phyloP scores from a whole-genome alignment of 2,329 filamentous ascomycete species.

The Colletotrichum lini region DNA sequence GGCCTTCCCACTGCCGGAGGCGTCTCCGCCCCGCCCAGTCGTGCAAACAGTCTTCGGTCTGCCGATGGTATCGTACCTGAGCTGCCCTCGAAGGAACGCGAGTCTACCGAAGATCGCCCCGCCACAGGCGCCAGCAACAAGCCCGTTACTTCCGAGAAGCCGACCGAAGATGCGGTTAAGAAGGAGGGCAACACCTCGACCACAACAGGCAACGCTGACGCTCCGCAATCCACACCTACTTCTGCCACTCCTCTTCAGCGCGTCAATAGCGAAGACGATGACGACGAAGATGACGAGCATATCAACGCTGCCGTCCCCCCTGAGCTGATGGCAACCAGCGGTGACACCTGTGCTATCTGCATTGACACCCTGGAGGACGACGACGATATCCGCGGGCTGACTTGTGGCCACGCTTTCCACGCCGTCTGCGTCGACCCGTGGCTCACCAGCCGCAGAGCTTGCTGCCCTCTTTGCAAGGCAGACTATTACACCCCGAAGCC shows the following conservation, averaged over 20 bases:
- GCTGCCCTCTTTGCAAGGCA: slow-evolving; percentile 97
- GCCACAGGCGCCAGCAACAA: slow-evolving; percentile 29
- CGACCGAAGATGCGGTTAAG: slow-evolving; percentile 19
- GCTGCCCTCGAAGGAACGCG: slow-evolving; percentile 56
- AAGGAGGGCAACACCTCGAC: slow-evolving; percentile 34
- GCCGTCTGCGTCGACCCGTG: slow-evolving; percentile 96
- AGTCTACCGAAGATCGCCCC: slow-evolving; percentile 56
- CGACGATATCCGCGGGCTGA: slow-evolving; percentile 93
- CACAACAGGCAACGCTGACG: neutral
- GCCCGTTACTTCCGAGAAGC: slow-evolving; percentile 30
- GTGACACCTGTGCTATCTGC: slow-evolving; percentile 96
- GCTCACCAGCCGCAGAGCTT: slow-evolving; percentile 93
- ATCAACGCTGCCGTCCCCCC: slow-evolving; percentile 87
- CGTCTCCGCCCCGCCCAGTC: slow-evolving; percentile 80
- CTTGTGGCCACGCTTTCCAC: slow-evolving; percentile 98
- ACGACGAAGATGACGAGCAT: slow-evolving; percentile 82
- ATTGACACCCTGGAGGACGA: slow-evolving; percentile 95
- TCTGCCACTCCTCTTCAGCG: slow-evolving; percentile 53
- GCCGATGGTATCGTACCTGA: slow-evolving; percentile 67
- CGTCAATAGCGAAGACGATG: slow-evolving; percentile 66
- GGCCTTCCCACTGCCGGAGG: slow-evolving; percentile 89
- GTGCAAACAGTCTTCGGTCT: slow-evolving; percentile 80
- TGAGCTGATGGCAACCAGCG: slow-evolving; percentile 84
- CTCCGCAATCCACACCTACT: slow-evolving; percentile 28
- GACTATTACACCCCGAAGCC: slow-evolving; percentile 98